Base-by-base conservation (phyloP, 2,329 filamentous ascomycete genomes). In the Fonsecaea monophora region DNA sequence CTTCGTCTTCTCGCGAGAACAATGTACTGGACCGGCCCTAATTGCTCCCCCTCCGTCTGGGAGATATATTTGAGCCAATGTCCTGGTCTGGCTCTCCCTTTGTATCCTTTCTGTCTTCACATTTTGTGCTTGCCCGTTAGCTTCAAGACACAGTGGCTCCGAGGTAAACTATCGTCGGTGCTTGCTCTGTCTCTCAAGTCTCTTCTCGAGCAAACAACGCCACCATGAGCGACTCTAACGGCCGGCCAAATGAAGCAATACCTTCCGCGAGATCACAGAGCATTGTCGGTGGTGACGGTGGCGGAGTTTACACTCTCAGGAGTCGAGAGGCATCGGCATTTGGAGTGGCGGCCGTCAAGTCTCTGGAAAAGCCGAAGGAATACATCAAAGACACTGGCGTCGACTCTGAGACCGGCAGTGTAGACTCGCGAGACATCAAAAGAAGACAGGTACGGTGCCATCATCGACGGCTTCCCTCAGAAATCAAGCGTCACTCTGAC, bases 221-320 rank as follows among this genome's bases (percentile, higher is more conserved):
- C 5, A 18, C 10, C 45, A 50, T 50, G 45, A 25, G 25, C 21
- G 9, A 50, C 2, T 30, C 45, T 4, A 21, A 10, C 4, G 25
- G 10, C 21, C 45, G 30, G 18, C 45, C 45, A 18, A 3, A 18
- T 12, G 45, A 50, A 10, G 45, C 45, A 30, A 30, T 50, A 15
- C 4, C 4, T 18, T 25, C 45, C 13, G 18, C 45, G 4, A 18
- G 21, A 3, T 50, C 45, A 8, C 45, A 50, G 21, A 18, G 18
- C 45, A 25, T 50, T 10, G 18, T 50, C 10, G 45, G 21, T 8
- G 45, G 45, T 25, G 45, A 50, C 45, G 45, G 45, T 21, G 45
- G 45, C 25, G 45, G 45, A 30, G 45, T 50, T 9, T 50, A 50
- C 13, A 50, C 45, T 50, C 45, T 50, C 9, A 50, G 45, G 21